phyloP scores from a whole-genome alignment of 2,329 filamentous ascomycete species.

The Talaromyces sp. region DNA sequence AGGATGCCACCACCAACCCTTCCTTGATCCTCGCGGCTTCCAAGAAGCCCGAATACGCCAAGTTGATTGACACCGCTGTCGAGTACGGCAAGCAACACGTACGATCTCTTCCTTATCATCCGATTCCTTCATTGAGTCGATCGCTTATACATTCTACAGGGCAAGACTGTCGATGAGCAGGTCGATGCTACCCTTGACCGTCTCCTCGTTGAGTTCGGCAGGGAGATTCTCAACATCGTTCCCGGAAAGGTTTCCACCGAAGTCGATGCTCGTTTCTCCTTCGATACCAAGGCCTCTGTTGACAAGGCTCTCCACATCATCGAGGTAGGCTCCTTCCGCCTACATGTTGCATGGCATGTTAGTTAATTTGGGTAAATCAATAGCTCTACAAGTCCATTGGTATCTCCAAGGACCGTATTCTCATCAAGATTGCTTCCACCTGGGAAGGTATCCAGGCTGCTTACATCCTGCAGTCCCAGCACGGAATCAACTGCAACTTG shows the following conservation, averaged over 20 bases:
- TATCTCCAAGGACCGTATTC: constrained; percentile 85
- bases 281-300: constrained; percentile 86
- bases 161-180: constrained; percentile 66
- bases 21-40: constrained; percentile 96
- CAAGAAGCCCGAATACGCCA: constrained; percentile 95
- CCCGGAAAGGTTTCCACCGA: constrained; percentile 98
- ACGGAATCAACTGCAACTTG: constrained; percentile 97
- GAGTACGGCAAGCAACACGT: constrained; percentile 76
- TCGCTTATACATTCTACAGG: constrained; percentile 33
- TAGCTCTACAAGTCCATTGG: constrained; percentile 93
- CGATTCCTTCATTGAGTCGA: background rate
- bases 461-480: constrained; percentile 90
- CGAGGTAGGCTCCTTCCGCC: constrained; percentile 53
- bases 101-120: constrained; percentile 27
- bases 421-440: constrained; percentile 99
- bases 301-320: constrained; percentile 97
- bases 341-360: background rate
- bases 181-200: constrained; percentile 87
- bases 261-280: constrained; percentile 93
- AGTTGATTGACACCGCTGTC: constrained; percentile 81
- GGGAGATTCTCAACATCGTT: constrained; percentile 93
- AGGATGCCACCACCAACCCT: constrained; percentile 99
- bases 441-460: constrained; percentile 99
- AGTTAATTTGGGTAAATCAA: constrained; percentile 22
- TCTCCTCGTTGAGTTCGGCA: constrained; percentile 95